A percentile compares a stretch with the other conserved stretches of the same genome.
These are phyloP conservation scores for Candida chauliodis DNA, from an alignment of 805 yeast species.

Conservation along the genomic window DNA sequence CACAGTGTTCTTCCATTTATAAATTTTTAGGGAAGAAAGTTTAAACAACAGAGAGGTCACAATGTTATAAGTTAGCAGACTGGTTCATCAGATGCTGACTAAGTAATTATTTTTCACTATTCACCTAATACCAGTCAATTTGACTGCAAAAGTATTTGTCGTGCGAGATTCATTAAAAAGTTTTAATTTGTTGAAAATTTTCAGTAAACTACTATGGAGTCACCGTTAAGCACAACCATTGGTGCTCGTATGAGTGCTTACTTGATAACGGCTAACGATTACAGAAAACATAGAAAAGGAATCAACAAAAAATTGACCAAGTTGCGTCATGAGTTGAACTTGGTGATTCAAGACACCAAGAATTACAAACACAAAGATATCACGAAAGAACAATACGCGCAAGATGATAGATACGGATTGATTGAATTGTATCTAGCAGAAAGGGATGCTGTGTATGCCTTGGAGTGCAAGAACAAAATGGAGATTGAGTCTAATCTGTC, in stretches of 20 bases:
- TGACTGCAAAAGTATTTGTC: neutral
- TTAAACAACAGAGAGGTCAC: too few relatives aligned
- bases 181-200: slow-evolving; percentile 1
- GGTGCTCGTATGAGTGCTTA: slow-evolving; percentile 62
- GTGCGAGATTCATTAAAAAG: too few relatives aligned
- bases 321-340: slow-evolving; percentile 59
- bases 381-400: slow-evolving; percentile 45
- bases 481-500: slow-evolving; percentile 45
- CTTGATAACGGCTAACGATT: slow-evolving; percentile 67
- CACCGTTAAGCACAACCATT: slow-evolving; percentile 44
- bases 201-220: slow-evolving; percentile 19
- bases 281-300: slow-evolving; percentile 60
- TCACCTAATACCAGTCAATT: too few relatives aligned
- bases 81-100: too few relatives aligned
- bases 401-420: slow-evolving; percentile 51
- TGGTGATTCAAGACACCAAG: slow-evolving; percentile 66
- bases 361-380: slow-evolving; percentile 52
- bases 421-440: slow-evolving; percentile 70
- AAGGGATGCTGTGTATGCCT: slow-evolving; percentile 67
- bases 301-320: slow-evolving; percentile 57
- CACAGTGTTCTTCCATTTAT: too few relatives aligned
- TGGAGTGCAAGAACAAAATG: slow-evolving; percentile 54
- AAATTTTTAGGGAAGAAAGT: too few relatives aligned
- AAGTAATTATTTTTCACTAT: too few relatives aligned
- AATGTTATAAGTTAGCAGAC: too few relatives aligned